Base-by-base conservation (phyloP, 2,329 filamentous ascomycete species). In the Sordariomycetes sp. region DNA sequence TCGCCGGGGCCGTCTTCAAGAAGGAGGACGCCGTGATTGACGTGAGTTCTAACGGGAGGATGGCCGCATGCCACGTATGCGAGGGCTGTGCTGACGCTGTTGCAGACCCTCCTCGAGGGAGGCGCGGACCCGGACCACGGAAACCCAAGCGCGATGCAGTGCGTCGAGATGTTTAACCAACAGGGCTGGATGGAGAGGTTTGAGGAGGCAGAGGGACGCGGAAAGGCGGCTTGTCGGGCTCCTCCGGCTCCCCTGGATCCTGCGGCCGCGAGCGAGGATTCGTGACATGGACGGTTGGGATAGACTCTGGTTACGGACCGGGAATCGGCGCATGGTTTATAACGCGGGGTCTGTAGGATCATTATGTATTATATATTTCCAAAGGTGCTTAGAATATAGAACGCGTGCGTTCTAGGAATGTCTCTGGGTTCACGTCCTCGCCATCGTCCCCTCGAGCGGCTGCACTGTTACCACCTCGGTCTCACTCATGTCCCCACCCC, bases 1-100 rank as follows among this genome's bases (percentile, higher is more conserved):
- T 90, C 3, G 86, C 86, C 0, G 87, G 87, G 0, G 86, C 86
- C 0, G 82, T 90, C 10, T 90, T 90, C 69, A 90, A 90, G 70
- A 82, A 81, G 12, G 84, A 87, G 65, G 78, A 80, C 58, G 80
- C 79, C 3, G 82, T 89, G 2, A 78, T 89, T 11, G 79, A 81
- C 67, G 78, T 81, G 60, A 25, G 18, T n/a, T 6, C 4, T 1
- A 22, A 18, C 37, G 24, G 10, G 28, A 3, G 1, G 48, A 54
- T 16, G 1, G 20, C 32, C 10, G 18, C 16, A 5, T 48, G 18
- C 43, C 1, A 20, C 16, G 7, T 43, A 11, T 53, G 24, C 6
- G 18, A n/a, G 40, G 7, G 1, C 16, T n/a, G n/a, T 24, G 46
- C 20, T 40, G n/a, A 53, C 8, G 11, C 10, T 14, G 24, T 24